Evolutionary conservation across 441 rosid genomes (phyloP), one percentile per base, ranked within the genome.

Genomic region (Omphalea diandra): DNA sequence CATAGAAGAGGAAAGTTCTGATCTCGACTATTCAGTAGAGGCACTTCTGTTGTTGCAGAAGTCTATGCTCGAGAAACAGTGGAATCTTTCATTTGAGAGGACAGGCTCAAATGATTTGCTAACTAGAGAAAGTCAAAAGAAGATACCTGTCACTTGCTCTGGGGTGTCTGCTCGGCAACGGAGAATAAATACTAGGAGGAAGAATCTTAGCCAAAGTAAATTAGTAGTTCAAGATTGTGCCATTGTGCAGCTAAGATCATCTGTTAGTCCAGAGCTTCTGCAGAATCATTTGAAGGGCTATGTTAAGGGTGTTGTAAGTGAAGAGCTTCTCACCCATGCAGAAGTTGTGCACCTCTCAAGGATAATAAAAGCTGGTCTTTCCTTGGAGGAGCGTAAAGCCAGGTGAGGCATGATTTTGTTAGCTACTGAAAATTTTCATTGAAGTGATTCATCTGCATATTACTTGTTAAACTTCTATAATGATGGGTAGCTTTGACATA

Each of bases 21-120:
- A 80, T 52, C 83, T 83, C 62, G 83, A 83, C 65, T 79, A 66
- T 71, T 90, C 94, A 1, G 81, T 94, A 46, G 98, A 94, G 49
- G 97, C 90, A 63, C 83, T 92, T 46, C 88, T 94, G 44, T 73
- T 94, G 80, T 79, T 92, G 72, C 99, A 94, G 83, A 94, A 87
- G 82, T 89, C 91, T 62, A 84, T 92, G 90, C 86, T 94, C 50
- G 99, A 94, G 70, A 89, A 93, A 76, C 97, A 92, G 53, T 94
- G 98, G 99, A 90, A 79, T 71, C 98, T 94, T 76, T 86, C 97
- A 18, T 88, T 86, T 75, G 91, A 88, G 68, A 74, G 83, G 64
- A 75, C 70, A 0, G 75, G 46, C 17, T 74, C 77, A 18, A 56
- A 63, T 77, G 85, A 81, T 49, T 75, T 81, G 12, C 64, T 78